Evolutionary conservation across 2,329 filamentous ascomycete genomes (phyloP), one percentile per base, ranked within the genome.

Genomic region (Fusarium begoniae): DNA sequence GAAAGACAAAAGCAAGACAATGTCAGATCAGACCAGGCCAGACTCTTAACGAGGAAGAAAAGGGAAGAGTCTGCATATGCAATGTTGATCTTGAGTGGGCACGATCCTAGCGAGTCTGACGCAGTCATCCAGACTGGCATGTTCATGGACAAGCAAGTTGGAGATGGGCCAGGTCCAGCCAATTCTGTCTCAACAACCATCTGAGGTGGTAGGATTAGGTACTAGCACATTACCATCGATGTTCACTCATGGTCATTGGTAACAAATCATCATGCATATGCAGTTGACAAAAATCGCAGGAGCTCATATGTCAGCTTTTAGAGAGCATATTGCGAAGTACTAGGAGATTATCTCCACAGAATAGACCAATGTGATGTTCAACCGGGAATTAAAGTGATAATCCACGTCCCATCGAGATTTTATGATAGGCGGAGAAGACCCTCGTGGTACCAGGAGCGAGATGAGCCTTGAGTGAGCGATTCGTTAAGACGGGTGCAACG

Each of bases 391-490:
- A 32, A 38, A 58, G 67, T 74, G 67, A 74, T 70, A 55, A 65
- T 48, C 63, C 55, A 74, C 55, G 55, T 45, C 55, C 67, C 38
- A 30, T 58, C 56, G 43, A 58, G 47, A 30, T 65, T 48, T 40
- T 37, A 24, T 74, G 71, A 72, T 74, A 74, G 71, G 72, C 59
- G 58, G 55, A 63, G 26, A 45, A 47, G 37, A 70, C 51, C 47
- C 51, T 44, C n/a, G 63, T 58, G 63, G 28, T 35, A 35, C 53
- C 30, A 53, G 50, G 51, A 57, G 43, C 45, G 56, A 73, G 66
- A 70, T 74, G 70, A 63, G 47, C 22, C 26, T 40, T 61, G 26
- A 59, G 56, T 43, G 45, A 58, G 32, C 32, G 65, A 73, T 73
- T 54, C 56, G 62, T 58, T 30, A 44, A 44, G 38, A 47, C 28